Evolutionary conservation across 1,284 basidiomycete species (phyloP).

Genomic region (Pascua guehoae): DNA sequence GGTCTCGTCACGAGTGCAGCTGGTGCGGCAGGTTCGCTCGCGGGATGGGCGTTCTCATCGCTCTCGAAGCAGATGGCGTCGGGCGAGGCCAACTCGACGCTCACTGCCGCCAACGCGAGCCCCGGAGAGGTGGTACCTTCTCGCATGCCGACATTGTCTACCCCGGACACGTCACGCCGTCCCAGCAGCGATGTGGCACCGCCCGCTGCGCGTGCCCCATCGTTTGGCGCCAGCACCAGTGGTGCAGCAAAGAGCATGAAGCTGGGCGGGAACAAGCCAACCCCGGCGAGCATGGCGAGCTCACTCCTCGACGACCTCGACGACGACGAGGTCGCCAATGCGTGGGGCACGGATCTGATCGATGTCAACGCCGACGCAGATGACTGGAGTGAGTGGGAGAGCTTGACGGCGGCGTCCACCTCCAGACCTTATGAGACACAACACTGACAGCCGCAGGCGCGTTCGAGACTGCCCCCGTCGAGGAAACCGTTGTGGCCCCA

Average conservation of each 20-base stretch:
- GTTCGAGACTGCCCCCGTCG: conserved; percentile 67
- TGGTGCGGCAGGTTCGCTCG: conserved; percentile 81
- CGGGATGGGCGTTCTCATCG: conserved; percentile 90
- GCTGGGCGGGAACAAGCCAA: conserved; percentile 56
- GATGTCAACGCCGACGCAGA: conserved; percentile 77
- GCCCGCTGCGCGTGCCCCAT: conserved; percentile 1
- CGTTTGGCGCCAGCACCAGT: conserved; percentile 3
- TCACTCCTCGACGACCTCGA: conserved; percentile 57
- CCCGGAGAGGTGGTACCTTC: not conserved
- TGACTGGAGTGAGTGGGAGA: conserved; percentile 72
- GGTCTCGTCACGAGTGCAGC: conserved; percentile 77
- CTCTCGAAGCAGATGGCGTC: conserved; percentile 73
- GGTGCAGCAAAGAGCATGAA: conserved; percentile 57
- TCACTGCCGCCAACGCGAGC: conserved; percentile 46
- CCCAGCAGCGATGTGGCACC: conserved; percentile 8
- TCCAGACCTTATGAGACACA: no score
- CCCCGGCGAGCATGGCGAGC: conserved; percentile 52
- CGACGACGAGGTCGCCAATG: conserved; percentile 53
- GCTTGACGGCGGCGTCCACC: not conserved
- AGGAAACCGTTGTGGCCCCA: conserved; percentile 35
- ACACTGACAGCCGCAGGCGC: conserved; percentile 56
- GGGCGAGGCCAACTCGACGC: conserved; percentile 66
- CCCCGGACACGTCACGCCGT: conserved; percentile 21
- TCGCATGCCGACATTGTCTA: conserved; percentile 1
- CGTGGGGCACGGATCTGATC: conserved; percentile 75